These are phyloP conservation scores for Cyanodermella asteris DNA, from an alignment of 2,329 filamentous ascomycete genomes.

Conservation along the genomic window DNA sequence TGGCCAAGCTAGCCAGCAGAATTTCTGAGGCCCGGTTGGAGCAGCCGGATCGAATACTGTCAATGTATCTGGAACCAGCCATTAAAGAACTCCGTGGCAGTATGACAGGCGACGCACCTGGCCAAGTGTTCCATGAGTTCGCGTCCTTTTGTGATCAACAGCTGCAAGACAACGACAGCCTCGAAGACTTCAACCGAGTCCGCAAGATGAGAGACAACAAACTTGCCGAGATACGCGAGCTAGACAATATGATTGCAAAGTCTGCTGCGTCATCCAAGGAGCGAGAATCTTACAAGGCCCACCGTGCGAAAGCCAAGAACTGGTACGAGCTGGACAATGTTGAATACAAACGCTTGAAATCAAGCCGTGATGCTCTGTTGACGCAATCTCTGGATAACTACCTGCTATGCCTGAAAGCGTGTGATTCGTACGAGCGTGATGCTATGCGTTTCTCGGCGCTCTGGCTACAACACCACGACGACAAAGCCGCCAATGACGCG, in stretches of 20 bases:
- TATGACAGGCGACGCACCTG: constrained; percentile 48
- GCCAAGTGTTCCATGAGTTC: constrained; percentile 83
- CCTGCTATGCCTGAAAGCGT: constrained; percentile 60
- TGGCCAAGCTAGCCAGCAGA: constrained; percentile 50
- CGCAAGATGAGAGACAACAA: constrained; percentile 62
- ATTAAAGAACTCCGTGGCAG: constrained; percentile 57
- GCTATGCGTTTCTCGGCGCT: constrained; percentile 79
- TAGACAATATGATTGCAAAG: constrained; percentile 36
- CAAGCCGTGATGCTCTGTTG: constrained; percentile 63
- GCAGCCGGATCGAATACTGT: constrained; percentile 75
- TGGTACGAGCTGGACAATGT: constrained; percentile 83
- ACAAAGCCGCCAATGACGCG: constrained; percentile 52
- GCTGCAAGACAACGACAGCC: constrained; percentile 61
- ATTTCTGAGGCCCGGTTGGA: constrained; percentile 77
- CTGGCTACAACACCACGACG: constrained; percentile 76
- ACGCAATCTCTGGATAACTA: constrained; percentile 84
- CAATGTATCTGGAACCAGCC: constrained; percentile 64
- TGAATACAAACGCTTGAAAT: constrained; percentile 59
- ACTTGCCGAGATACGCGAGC: constrained; percentile 53
- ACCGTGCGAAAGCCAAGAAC: constrained; percentile 51
- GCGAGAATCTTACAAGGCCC: constrained; percentile 34
- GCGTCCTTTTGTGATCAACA: constrained; percentile 90
- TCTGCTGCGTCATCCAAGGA: constrained; percentile 24
- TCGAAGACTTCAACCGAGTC: constrained; percentile 67
- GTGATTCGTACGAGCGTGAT: constrained; percentile 74